phyloP scores from a whole-genome alignment of 306 rosid genomes.

The Cucurbita argyrosperma region DNA sequence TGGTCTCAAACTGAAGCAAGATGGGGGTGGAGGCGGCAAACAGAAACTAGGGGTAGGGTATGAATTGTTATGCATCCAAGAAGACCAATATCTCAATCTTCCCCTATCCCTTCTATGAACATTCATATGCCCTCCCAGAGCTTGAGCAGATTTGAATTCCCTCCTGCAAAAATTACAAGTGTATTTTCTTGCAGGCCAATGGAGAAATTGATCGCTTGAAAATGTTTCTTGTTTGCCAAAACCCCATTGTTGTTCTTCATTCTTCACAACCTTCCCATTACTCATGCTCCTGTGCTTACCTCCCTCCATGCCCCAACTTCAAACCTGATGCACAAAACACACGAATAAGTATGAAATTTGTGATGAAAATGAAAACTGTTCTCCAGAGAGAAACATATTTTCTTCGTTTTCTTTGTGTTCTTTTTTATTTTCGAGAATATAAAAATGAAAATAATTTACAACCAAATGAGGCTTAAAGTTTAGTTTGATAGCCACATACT shows the following conservation, averaged over 20 bases:
- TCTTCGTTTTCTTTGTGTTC: too few species aligned
- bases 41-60: slow-evolving; percentile 15
- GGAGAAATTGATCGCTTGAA: too few species aligned
- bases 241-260: slow-evolving; percentile 4
- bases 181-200: too few species aligned
- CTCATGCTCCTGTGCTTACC: slow-evolving; percentile 11
- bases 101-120: slow-evolving; percentile 87
- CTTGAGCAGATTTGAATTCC: slow-evolving; percentile 79
- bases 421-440: too few species aligned
- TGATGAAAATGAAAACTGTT: not conserved
- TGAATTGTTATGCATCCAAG: slow-evolving; percentile 14
- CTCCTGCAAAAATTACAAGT: slow-evolving; percentile 29
- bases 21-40: slow-evolving; percentile 13
- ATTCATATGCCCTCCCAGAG: slow-evolving; percentile 85
- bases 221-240: not conserved
- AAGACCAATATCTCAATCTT: slow-evolving; percentile 28
- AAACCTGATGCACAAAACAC: not conserved
- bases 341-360: not conserved
- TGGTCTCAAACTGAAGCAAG: not conserved
- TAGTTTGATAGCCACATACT: too few species aligned
- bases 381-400: not conserved
- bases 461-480: too few species aligned
- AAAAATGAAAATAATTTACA: too few species aligned
- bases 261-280: slow-evolving; percentile 17
- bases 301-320: slow-evolving; percentile 34